Base-by-base conservation (phyloP, 208 protist genomes). In the Acanthamoeba quina region DNA sequence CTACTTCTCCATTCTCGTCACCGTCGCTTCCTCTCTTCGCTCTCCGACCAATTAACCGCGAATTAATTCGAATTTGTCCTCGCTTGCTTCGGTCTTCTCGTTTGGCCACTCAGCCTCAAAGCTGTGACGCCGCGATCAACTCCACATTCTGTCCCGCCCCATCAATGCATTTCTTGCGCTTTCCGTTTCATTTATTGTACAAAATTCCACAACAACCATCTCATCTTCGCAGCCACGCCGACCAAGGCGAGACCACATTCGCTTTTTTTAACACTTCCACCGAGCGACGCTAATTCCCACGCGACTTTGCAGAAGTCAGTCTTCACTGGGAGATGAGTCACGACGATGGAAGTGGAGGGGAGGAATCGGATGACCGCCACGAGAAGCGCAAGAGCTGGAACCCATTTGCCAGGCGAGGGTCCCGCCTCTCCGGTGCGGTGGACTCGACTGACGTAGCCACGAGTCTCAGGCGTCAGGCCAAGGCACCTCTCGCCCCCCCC, bases 301-400 rank as follows among this genome's bases (percentile, higher is more conserved):
- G 0, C 15, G 60, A 66, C 58, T 10, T 60, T 26, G 56, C 41
- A 64, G 58, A 26, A 64, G 21, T 64, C 58, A 4, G n/a, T n/a
- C n/a, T n/a, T n/a, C n/a, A 5, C 15, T 26, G 2, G 2, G 58
- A 47, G 70, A 78, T 78, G 70, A 78, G 70, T 78, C 29, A 78
- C 70, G 70, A 78, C 52, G 70, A 78, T 0, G 21, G 21, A 26
- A 19, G 58, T 26, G 21, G 41, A 1, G 68, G 68, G 9, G 70
- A 78, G 6, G 70, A 78, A 26, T 78, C 19, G 29, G 70, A 78
- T 26, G 41, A 78, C 26, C 70, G 70, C 17, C 17, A 49, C 17
- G 70, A 78, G 70, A 78, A 78, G 37, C 70, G 70, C 31, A 78
- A 78, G 41, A 78, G 70, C 70, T 78, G 70, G 70, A 78, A 78